Evolutionary conservation across 2,329 filamentous ascomycete species (phyloP).

Genomic region (Monosporascus sp.): DNA sequence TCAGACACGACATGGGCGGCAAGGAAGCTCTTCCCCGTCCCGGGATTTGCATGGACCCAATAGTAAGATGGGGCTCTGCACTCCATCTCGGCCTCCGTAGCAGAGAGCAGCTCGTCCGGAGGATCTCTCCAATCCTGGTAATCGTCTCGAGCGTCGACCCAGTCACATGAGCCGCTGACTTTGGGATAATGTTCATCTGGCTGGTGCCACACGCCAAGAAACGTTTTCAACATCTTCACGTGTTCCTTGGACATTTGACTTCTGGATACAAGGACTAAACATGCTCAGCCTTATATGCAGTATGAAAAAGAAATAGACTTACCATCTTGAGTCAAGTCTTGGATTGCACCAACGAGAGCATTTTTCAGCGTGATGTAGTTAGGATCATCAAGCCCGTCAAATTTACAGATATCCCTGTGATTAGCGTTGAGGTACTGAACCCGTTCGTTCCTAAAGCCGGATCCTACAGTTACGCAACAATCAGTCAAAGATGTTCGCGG

Average conservation of each 20-base stretch:
- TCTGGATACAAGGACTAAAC: constrained; percentile 3
- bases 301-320: neutral
- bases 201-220: constrained; percentile 11
- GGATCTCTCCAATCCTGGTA: constrained; percentile 21
- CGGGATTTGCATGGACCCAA: constrained; percentile 23
- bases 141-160: constrained; percentile 21
- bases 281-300: neutral
- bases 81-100: neutral
- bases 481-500: too few species aligned
- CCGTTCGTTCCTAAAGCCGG: constrained; percentile 17
- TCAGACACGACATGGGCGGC: constrained; percentile 4
- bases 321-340: constrained; percentile 14
- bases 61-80: constrained; percentile 10
- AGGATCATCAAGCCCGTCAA: constrained; percentile 18
- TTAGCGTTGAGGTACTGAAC: constrained; percentile 21
- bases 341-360: constrained; percentile 11
- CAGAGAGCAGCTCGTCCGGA: neutral
- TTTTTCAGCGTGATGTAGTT: constrained; percentile 22
- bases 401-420: constrained; percentile 28
- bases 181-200: constrained; percentile 21
- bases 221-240: constrained; percentile 8
- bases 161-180: constrained; percentile 25
- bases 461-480: neutral
- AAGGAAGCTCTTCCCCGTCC: constrained; percentile 6
- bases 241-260: constrained; percentile 5